phyloP scores from a whole-genome alignment of 306 rosid genomes.

The Oxytropis ochrocephala region DNA sequence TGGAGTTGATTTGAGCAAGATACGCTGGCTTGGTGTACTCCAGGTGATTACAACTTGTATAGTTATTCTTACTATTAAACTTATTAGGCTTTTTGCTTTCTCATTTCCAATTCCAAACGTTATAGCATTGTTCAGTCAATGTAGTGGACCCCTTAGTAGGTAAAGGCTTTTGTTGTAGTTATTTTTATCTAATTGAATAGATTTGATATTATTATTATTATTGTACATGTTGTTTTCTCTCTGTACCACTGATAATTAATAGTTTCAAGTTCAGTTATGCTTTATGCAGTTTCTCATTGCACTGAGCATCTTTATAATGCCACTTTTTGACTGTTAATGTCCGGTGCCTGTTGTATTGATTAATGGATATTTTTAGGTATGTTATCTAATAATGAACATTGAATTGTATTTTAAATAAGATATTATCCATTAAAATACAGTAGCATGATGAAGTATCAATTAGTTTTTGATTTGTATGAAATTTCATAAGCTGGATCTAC shows the following conservation, averaged over 20 bases:
- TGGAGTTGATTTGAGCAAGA: constrained; percentile 63
- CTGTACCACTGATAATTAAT: neutral
- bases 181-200: neutral
- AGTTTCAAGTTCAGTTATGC: neutral
- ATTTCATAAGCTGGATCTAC: neutral
- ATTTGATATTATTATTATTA: constrained; percentile 9
- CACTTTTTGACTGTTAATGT: neutral
- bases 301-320: neutral
- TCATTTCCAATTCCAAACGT: neutral
- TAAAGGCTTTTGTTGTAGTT: neutral
- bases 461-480: too few species aligned
- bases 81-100: neutral
- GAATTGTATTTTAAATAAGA: too few species aligned
- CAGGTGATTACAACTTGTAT: constrained; percentile 41
- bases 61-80: neutral
- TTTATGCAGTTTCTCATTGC: neutral
- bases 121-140: neutral
- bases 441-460: too few species aligned
- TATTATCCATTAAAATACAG: too few species aligned
- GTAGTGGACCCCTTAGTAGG: neutral
- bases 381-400: too few species aligned
- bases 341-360: neutral
- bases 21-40: constrained; percentile 71
- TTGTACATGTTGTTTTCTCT: neutral
- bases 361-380: too few species aligned